Conservation (phyloP, 768 basidiomycete species). For the Omphalotus guepiniiformis region DNA sequence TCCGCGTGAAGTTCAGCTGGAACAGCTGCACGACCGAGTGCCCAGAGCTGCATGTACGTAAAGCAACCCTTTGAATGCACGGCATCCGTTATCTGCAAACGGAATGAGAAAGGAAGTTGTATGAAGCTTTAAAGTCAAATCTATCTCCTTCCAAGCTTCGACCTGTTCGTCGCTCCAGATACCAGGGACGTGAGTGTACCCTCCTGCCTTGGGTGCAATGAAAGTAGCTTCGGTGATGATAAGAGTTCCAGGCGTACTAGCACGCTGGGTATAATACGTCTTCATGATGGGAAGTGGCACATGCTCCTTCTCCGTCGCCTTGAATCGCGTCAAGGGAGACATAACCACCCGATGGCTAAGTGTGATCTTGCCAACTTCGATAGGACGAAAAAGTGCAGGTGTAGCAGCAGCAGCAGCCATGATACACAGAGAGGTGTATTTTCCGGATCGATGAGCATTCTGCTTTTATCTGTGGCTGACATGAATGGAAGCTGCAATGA, state of each 20-base stretch:
- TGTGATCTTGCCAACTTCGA: too few species aligned
- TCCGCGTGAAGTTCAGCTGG: conserved; percentile 2
- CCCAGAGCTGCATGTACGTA: conserved; percentile 50
- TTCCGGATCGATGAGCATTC: too few species aligned
- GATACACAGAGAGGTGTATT: too few species aligned
- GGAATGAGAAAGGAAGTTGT: background rate
- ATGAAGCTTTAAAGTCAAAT: background rate
- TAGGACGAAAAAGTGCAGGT: too few species aligned
- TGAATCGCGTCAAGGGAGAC: conserved; percentile 29
- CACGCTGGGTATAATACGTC: conserved; percentile 27
- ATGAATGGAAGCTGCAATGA: too few species aligned
- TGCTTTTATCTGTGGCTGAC: too few species aligned
- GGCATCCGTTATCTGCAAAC: conserved; percentile 35
- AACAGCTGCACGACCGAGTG: conserved; percentile 35
- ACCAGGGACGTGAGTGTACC: conserved; percentile 18
- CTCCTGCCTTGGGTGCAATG: conserved; percentile 22
- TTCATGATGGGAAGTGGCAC: conserved; percentile 21
- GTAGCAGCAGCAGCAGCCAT: too few species aligned
- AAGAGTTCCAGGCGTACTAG: conserved; percentile 28
- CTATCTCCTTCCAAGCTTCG: conserved; percentile 15
- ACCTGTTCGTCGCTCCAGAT: conserved; percentile 18
- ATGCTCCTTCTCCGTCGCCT: conserved; percentile 19
- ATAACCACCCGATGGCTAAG: too few species aligned
- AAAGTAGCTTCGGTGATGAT: conserved; percentile 39
- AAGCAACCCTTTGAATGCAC: conserved; percentile 36